Evolutionary conservation across 1,139 yeast genomes (phyloP).

Genomic region (Scheffersomyces illinoinensis): DNA sequence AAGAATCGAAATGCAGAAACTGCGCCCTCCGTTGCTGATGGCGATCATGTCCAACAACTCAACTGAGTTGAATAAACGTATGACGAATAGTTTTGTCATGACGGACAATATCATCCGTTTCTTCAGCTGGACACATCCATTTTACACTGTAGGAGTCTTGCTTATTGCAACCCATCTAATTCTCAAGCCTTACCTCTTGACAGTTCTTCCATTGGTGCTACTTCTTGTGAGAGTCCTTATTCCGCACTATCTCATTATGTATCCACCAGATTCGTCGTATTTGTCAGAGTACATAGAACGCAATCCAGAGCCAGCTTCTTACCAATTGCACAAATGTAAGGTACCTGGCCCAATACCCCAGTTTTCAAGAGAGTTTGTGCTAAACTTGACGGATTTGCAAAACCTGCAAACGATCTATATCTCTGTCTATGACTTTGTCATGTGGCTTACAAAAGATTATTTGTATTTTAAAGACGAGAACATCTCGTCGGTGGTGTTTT

Average conservation of each 20-base stretch:
- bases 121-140: constrained; percentile 65
- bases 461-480: constrained; percentile 69
- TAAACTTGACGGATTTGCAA: constrained; percentile 82
- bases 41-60: constrained; percentile 71
- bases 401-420: constrained; percentile 77
- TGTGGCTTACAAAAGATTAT: constrained; percentile 52
- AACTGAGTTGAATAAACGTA: constrained; percentile 62
- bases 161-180: constrained; percentile 58
- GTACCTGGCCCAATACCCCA: constrained; percentile 79
- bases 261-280: constrained; percentile 36
- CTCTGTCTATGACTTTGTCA: constrained; percentile 57
- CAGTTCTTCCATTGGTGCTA: constrained; percentile 56
- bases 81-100: constrained; percentile 59
- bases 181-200: constrained; percentile 59
- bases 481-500: constrained; percentile 54
- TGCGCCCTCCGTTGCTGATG: constrained; percentile 69
- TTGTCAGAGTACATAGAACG: constrained; percentile 22
- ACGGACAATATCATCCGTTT: constrained; percentile 57
- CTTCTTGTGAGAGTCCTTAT: constrained; percentile 59
- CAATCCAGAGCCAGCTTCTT: constrained; percentile 58
- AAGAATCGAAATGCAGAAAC: constrained; percentile 58
- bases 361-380: constrained; percentile 71
- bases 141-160: constrained; percentile 60
- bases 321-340: constrained; percentile 45
- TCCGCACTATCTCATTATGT: constrained; percentile 61